phyloP scores from a whole-genome alignment of 768 basidiomycete genomes.

The Rhodotorula taiwanensis region DNA sequence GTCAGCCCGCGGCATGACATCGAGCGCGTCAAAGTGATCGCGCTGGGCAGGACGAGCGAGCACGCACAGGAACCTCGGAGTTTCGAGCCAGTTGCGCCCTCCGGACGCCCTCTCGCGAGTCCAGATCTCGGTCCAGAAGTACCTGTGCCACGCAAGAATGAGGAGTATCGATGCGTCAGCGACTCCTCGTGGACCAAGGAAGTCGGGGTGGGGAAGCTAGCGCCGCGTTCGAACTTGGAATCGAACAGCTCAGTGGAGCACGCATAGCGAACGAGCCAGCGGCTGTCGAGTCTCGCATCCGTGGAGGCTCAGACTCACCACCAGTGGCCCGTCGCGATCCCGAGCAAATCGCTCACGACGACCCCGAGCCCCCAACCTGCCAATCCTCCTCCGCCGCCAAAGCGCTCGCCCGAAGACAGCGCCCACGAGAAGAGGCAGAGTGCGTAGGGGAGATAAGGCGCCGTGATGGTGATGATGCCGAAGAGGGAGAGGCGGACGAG shows the following conservation, averaged over 20 bases:
- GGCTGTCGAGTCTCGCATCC: too few relatives aligned
- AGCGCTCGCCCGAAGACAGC: slow-evolving; percentile 22
- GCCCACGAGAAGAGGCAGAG: slow-evolving; percentile 70
- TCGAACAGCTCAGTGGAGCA: too few relatives aligned
- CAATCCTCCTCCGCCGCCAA: slow-evolving; percentile 48
- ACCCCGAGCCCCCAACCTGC: slow-evolving; percentile 75
- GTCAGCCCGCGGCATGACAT: background rate
- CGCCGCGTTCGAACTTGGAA: background rate
- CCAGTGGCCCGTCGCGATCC: slow-evolving; percentile 78
- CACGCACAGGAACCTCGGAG: slow-evolving; percentile 23
- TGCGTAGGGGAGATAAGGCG: slow-evolving; percentile 87
- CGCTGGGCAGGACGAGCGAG: too few relatives aligned
- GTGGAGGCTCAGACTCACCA: slow-evolving; percentile 43
- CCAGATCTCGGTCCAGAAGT: slow-evolving; percentile 40
- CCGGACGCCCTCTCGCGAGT: slow-evolving; percentile 34
- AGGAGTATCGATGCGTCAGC: background rate
- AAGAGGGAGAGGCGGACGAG: slow-evolving; percentile 93
- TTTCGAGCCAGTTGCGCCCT: slow-evolving; percentile 37
- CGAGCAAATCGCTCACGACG: slow-evolving; percentile 70
- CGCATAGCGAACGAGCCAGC: too few relatives aligned
- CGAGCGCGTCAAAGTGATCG: too few relatives aligned
- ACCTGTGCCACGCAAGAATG: slow-evolving; percentile 16
- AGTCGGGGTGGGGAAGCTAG: too few relatives aligned
- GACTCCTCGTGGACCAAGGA: background rate
- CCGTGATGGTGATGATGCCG: slow-evolving; percentile 86